These are phyloP conservation scores for Microbotryomycetes sp. DNA, from an alignment of 1,284 basidiomycete species.

Conservation along the genomic window DNA sequence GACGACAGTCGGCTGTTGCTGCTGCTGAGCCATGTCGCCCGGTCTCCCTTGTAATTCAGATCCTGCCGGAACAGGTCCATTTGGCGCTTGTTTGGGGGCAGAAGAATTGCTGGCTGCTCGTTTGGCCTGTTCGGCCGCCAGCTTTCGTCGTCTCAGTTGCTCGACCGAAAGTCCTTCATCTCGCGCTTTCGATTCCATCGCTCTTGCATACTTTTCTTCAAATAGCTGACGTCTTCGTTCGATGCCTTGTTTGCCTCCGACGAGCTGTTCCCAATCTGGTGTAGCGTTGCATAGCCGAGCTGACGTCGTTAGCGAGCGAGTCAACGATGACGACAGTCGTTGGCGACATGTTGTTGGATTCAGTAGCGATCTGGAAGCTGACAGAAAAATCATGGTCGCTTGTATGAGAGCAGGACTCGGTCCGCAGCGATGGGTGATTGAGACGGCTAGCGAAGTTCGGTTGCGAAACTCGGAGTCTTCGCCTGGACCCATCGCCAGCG, in stretches of 20 bases:
- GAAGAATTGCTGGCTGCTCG: background rate
- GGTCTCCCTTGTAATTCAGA: background rate
- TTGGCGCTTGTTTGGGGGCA: background rate
- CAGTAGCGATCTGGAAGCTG: background rate
- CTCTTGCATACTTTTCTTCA: constrained; percentile 31
- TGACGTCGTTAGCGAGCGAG: background rate
- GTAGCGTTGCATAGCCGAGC: constrained; percentile 10
- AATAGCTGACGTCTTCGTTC: constrained; percentile 18
- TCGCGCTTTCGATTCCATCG: constrained; percentile 30
- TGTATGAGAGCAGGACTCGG: too few relatives aligned
- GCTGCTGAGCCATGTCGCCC: background rate
- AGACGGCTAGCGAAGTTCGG: background rate
- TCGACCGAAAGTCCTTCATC: constrained; percentile 30
- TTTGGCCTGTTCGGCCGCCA: constrained; percentile 1
- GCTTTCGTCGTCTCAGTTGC: constrained; percentile 20
- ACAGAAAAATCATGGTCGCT: background rate
- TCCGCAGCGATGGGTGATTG: background rate
- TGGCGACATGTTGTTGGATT: background rate
- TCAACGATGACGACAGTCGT: background rate
- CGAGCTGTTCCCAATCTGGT: constrained; percentile 30
- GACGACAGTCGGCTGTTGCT: background rate
- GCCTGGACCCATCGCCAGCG: background rate
- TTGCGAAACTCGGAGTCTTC: too few relatives aligned
- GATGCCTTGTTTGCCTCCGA: constrained; percentile 25
- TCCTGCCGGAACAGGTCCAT: background rate